These are phyloP conservation scores for Leptographium procerum DNA, from an alignment of 2,329 filamentous ascomycete species.

Conservation along the genomic window DNA sequence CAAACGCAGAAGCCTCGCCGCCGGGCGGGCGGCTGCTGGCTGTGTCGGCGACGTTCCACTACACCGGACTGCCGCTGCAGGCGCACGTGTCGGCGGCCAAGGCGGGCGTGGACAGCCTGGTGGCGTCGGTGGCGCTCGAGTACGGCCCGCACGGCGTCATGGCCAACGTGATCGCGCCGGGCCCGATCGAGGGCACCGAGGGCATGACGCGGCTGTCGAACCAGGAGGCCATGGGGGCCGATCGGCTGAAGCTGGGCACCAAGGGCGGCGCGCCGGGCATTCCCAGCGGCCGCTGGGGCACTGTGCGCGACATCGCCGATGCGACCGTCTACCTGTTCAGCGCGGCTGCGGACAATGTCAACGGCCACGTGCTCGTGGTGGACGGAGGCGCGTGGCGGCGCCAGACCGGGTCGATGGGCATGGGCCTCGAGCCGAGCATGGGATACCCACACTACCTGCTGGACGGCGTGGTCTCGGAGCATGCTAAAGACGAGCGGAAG, in stretches of 20 bases:
- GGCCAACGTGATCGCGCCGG: constrained; percentile 80
- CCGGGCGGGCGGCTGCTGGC: constrained; percentile 79
- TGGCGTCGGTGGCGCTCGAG: constrained; percentile 70
- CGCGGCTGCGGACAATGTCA: constrained; percentile 76
- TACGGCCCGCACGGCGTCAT: constrained; percentile 81
- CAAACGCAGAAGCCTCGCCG: constrained; percentile 23
- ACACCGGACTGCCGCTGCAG: constrained; percentile 74
- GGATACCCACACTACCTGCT: constrained; percentile 41
- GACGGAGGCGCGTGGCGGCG: constrained; percentile 50
- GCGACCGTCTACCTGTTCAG: constrained; percentile 84
- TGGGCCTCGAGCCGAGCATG: constrained; percentile 37
- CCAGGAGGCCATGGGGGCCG: constrained; percentile 3
- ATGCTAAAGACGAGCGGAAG: constrained; percentile 28
- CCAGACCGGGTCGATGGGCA: constrained; percentile 29
- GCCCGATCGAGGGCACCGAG: constrained; percentile 77
- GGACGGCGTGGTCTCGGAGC: constrained; percentile 25
- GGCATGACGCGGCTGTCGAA: constrained; percentile 55
- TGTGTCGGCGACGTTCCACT: constrained; percentile 85
- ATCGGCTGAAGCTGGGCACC: constrained; percentile 17
- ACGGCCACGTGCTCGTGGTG: constrained; percentile 69
- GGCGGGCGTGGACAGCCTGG: constrained; percentile 77
- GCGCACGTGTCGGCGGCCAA: constrained; percentile 88
- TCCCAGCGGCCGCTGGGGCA: constrained; percentile 66
- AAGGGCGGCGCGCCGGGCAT: constrained; percentile 33
- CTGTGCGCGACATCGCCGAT: constrained; percentile 80